Evolutionary conservation across 306 rosid species (phyloP), one percentile per base, ranked within the genome.

Genomic region (apple (Malus domestica)): DNA sequence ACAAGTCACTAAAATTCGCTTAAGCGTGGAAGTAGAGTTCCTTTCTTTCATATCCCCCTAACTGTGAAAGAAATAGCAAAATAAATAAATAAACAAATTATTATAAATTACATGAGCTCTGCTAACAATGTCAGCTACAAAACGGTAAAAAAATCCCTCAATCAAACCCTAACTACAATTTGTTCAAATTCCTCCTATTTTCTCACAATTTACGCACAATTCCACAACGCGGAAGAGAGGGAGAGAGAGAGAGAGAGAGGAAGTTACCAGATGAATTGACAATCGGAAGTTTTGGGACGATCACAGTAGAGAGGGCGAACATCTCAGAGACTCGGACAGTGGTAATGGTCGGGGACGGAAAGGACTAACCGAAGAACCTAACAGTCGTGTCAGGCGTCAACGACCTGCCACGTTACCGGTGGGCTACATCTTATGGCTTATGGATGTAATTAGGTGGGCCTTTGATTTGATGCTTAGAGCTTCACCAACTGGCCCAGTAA

Each of bases 1-100:
- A 82, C 97, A 95, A 75, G 87, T 86, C 69, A 81, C 81, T 78
- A 92, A 86, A 84, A 95, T 77, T 62, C 98, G 93, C 79, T 89
- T 88, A 71, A 95, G 88, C 51, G 85, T 72, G 72, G 93, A 85
- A 52, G 88, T 46, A n/a, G 89, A 76, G 58, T 86, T 89, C 88
- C 85, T 95, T 44, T 90, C 97, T 83, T 89, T 95, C 96, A 89
- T 90, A 73, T 80, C 90, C 91, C 88, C 74, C 19, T 23, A 23
- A 70, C 80, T 82, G 81, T 67, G 54, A 73, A 66, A 57, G 16
- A 8, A 74, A 22, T 16, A 51, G 55, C 55, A 15, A 51, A 49
- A 49, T 49, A 42, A 44, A 44, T 44, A 51, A 51, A 51, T 42
- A 42, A 14, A 57, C 30, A 14, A 42, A 10, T 29, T 40, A 45